Percentiles rank a stretch among this genome's conserved stretches.
phyloP scores from a whole-genome alignment of 345 rosid species.

The Cardamine resedifolia region DNA sequence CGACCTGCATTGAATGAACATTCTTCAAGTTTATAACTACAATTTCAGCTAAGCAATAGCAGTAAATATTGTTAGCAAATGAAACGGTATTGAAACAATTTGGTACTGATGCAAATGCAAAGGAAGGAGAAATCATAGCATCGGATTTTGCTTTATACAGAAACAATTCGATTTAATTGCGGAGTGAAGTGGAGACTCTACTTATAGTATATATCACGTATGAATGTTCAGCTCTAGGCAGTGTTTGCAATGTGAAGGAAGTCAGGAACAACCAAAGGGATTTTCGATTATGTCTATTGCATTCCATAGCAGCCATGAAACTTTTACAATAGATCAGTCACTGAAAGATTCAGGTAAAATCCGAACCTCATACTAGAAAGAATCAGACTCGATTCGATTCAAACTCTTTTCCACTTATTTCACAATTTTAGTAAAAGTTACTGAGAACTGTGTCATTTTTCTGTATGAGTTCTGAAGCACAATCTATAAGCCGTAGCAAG shows the following conservation, averaged over 20 bases:
- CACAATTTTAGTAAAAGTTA: not conserved
- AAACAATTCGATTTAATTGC: not conserved
- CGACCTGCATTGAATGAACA: slow-evolving; percentile 57
- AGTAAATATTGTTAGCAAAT: too few species aligned
- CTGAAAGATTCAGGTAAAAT: not conserved
- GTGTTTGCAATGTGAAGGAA: not conserved
- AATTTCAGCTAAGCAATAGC: not conserved
- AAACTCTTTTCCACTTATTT: not conserved
- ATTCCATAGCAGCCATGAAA: not conserved
- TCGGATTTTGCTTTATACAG: not conserved
- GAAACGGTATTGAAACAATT: too few species aligned
- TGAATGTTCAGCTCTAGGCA: not conserved
- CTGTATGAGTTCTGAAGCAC: not conserved
- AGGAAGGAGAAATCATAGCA: not conserved
- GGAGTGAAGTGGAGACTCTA: not conserved
- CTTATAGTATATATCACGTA: not conserved
- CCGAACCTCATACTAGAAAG: not conserved
- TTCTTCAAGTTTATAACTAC: slow-evolving; percentile 1
- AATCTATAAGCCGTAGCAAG: not conserved
- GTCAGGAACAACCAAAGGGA: not conserved
- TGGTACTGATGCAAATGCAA: too few species aligned
- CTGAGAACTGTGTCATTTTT: not conserved
- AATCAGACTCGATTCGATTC: not conserved
- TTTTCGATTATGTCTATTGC: not conserved
- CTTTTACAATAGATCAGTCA: slow-evolving; percentile 1